phyloP scores from a whole-genome alignment of 345 rosid genomes.

The Citrus australasica region DNA sequence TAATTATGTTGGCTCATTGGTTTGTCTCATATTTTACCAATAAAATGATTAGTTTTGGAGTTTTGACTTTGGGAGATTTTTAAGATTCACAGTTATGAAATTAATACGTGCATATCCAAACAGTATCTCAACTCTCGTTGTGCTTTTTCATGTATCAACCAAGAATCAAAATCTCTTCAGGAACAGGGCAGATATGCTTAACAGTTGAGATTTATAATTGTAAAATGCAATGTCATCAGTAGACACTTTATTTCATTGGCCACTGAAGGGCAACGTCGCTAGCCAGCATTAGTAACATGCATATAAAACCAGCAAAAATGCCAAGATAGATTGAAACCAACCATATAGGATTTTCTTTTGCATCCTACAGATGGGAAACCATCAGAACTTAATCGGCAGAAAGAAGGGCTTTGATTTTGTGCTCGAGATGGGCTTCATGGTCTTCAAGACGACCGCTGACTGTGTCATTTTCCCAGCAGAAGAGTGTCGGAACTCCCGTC shows the following conservation, averaged over 20 bases:
- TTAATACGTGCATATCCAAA: background rate
- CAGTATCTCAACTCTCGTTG: no score
- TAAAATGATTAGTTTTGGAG: background rate
- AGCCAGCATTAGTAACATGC: background rate
- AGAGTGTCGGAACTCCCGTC: conserved; percentile 76
- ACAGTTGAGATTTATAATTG: background rate
- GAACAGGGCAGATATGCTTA: background rate
- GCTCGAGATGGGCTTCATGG: conserved; percentile 70
- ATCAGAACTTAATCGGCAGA: conserved; percentile 20
- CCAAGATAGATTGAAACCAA: background rate
- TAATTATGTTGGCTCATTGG: background rate
- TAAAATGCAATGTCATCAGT: background rate
- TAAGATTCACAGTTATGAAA: background rate
- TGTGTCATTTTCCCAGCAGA: conserved; percentile 57
- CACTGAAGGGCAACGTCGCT: background rate
- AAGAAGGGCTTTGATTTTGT: conserved; percentile 56
- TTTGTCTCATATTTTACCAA: background rate
- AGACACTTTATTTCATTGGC: conserved; percentile 3
- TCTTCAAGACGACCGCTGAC: conserved; percentile 70
- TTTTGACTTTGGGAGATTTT: no score
- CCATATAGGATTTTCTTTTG: background rate
- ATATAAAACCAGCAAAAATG: background rate
- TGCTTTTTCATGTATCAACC: no score
- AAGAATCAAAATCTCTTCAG: no score
- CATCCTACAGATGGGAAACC: background rate